Evolutionary conservation across 345 rosid species (phyloP), one percentile per base, ranked within the genome.

Genomic region (Gossypium mustelinum): DNA sequence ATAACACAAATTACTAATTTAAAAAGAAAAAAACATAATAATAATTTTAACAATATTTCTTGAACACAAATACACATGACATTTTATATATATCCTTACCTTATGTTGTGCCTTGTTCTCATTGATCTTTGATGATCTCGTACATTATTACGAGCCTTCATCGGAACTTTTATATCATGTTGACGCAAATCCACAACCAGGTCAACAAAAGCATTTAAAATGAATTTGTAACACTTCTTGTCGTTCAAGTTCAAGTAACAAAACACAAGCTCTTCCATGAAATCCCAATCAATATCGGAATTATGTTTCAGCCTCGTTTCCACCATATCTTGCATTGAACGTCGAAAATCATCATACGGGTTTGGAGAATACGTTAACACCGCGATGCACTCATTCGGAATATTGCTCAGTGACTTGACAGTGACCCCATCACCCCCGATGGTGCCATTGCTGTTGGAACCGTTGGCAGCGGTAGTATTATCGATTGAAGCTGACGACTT

Each of bases 271-370:
- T 89, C 93, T 70, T 89, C 92, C 96, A 95, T 79, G 82, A 86
- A 91, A 60, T 89, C 96, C 99, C 99, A 95, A 27, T 89, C 97
- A 16, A 91, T 79, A 2, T 7, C 59, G 14, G 14, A 83, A 0
- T 65, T 58, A 16, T 74, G 50, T 57, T 72, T 69, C 72, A 86
- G 12, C 81, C 87, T 86, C 18, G 87, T 82, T 43, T 87, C 90
- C 75, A 87, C 85, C 93, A 91, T 86, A 55, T 87, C 98, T 71
- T 83, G 82, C 98, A 95, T 95, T 16, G 99, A 93, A 24, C 78
- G 77, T 72, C 75, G 78, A 77, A 94, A 94, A 62, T 91, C 99
- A 7, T 84, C 80, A 77, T 79, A 79, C 1, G 98, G 94, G 27
- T 80, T 84, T 5, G 58, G 77, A 0, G 96, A 82, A 63, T 82